phyloP scores from a whole-genome alignment of 768 basidiomycete species.

The Leccinum subgranulosum region DNA sequence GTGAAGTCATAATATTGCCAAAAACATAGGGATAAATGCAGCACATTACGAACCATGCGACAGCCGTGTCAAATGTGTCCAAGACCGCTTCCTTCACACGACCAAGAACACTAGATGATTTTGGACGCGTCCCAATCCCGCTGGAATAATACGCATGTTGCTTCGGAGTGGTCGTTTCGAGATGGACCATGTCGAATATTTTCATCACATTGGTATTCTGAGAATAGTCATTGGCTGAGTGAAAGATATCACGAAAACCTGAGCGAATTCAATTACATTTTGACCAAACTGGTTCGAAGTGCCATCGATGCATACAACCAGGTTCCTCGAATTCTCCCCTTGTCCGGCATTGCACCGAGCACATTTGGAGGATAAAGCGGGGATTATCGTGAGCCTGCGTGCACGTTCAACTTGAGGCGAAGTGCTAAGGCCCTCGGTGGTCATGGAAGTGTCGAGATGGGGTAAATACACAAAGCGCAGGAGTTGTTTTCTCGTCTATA shows the following conservation, averaged over 20 bases:
- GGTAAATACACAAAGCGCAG: not conserved
- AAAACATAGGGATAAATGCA: not conserved
- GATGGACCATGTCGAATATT: not conserved
- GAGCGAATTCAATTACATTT: not conserved
- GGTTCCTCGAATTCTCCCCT: not conserved
- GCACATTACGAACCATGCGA: not conserved
- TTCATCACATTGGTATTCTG: not conserved
- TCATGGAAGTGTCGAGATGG: not conserved
- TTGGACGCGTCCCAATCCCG: not conserved
- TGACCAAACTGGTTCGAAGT: not conserved
- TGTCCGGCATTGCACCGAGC: not conserved
- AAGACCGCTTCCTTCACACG: not conserved
- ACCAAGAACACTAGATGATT: not conserved
- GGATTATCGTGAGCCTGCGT: not conserved
- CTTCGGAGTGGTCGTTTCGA: not conserved
- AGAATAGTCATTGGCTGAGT: not conserved
- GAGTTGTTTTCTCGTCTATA: not conserved
- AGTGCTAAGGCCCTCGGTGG: not conserved
- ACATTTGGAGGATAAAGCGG: not conserved
- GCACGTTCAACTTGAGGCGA: not conserved
- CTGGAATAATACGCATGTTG: not conserved
- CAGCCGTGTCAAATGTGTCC: not conserved
- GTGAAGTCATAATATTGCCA: not conserved
- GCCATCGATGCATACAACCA: not conserved
- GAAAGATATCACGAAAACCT: not conserved